Base-by-base conservation (phyloP, 176 grass and related monocot species). In the Triticum timopheevii region DNA sequence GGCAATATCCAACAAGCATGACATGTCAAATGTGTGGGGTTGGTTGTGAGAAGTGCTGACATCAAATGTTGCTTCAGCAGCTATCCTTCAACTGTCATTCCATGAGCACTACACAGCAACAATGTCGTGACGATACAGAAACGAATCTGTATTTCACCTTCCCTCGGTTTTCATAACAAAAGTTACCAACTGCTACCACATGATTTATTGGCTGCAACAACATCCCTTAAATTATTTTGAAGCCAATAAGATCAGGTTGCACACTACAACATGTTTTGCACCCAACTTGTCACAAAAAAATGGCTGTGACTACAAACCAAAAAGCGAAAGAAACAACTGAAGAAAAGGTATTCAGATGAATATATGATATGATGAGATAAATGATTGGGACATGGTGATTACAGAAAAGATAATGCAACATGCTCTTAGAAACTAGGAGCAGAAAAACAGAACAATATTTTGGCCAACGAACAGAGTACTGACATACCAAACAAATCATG, bases 111-210 rank as follows among this genome's bases (percentile, higher is more conserved):
- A 12, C 17, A 58, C 0, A 54, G 12, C 58, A 64, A 8, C 61
- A 85, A 76, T 49, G 27, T 49, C 30, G 47, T 34, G 40, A 50
- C 3, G 15, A 42, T 27, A 36, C 47, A 63, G 13, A 82, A 28
- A 67, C 61, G 78, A 82, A 82, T 70, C 22, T 86, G 50, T 39
- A 77, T 49, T 28, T 84, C 65, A 88, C 38, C 33, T 76, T 61
- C 69, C 19, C 25, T 80, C 28, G 22, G 45, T 65, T 61, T 72
- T 39, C 12, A 34, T 58, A 44, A 79, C 11, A 5, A 5, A 77
- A 24, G 17, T 52, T 34, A 73, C 19, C 42, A 61, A 33, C 68
- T 24, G 22, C 50, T 30, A 30, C n/a, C 5, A 17, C 25, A 76
- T 3, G 74, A 33, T 47, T 74, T 65, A 64, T 1, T 45, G 38